Conservation (phyloP, 306 rosid species). For the Citrullus colocynthis region DNA sequence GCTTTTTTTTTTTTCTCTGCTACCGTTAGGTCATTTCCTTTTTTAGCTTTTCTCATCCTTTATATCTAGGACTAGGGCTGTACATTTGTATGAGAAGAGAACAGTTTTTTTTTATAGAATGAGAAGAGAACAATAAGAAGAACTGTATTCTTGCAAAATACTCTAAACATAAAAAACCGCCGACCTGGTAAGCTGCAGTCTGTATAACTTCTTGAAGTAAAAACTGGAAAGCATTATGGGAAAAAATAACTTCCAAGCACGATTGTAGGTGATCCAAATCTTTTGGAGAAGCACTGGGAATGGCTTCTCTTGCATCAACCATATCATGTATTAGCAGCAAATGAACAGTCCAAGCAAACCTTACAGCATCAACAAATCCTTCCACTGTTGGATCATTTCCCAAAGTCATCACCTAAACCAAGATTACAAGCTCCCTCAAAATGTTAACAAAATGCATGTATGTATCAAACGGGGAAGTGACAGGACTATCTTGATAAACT, state of each 20-base stretch:
- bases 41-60: too few species aligned
- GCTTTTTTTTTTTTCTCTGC: too few species aligned
- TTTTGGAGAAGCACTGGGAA: conserved; percentile 49
- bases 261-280: conserved; percentile 48
- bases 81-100: too few species aligned
- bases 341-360: conserved; percentile 92
- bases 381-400: conserved; percentile 68
- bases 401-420: conserved; percentile 52
- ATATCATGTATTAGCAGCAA: conserved; percentile 68
- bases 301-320: conserved; percentile 39
- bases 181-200: conserved; percentile 86
- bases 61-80: too few species aligned
- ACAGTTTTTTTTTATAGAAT: too few species aligned
- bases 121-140: too few species aligned
- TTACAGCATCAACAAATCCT: conserved; percentile 55
- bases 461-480: conserved; percentile 7
- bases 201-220: conserved; percentile 67
- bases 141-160: too few species aligned
- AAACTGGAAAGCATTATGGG: conserved; percentile 69
- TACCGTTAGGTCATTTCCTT: too few species aligned
- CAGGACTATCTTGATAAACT: conserved; percentile 24
- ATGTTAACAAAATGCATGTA: background rate
- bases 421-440: background rate
- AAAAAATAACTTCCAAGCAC: conserved; percentile 73
- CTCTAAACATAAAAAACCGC: background rate